Evolutionary conservation across 2,329 filamentous ascomycete genomes (phyloP), one percentile per base, ranked within the genome.

Genomic region (Aureobasidium sp.): DNA sequence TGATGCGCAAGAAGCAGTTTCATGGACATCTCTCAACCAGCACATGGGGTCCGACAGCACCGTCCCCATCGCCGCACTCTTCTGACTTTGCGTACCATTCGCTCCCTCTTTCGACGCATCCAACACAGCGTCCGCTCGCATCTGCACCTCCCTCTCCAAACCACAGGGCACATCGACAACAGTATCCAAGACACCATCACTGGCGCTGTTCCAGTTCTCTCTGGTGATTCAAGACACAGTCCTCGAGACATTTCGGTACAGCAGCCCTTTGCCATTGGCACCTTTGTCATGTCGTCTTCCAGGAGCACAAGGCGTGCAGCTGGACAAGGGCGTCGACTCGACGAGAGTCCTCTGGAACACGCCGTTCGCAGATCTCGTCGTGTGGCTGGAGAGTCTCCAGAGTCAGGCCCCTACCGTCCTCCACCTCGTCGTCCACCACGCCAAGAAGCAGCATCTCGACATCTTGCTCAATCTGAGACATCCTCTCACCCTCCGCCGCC

Each of bases 301-400:
- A 31, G 44, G 2, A 39, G 35, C 56, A 19, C 29, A 39, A 48
- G 56, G 27, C 44, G 31, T 49, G 45, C 45, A 17, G 27, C 45
- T 4, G 33, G 33, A 5, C 56, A 59, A 31, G 11, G 40, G 22
- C 33, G 24, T 15, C 31, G 33, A 31, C 15, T 39, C 24, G 56
- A 49, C 4, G 31, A 45, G n/a, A 49, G 45, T 24, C 44, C 40
- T 5, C 27, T 39, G 15, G 29, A 59, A 48, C 56, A 48, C 19
- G 33, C 49, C 5, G 3, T 40, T 40, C 59, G 59, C 19, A 35
- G 59, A 19, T 54, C 59, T 19, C 59, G 59, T 48, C 59, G 59
- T 9, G 40, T 61, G 19, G 59, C 59, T 29, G 59, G 59, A 44
- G 39, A 61, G 29, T 9, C 9, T 19, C 56, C 58, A 45, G 58